These are phyloP conservation scores for Parietichytrium sp. DNA, from an alignment of 108 stramenopile genomes.

Conservation along the genomic window DNA sequence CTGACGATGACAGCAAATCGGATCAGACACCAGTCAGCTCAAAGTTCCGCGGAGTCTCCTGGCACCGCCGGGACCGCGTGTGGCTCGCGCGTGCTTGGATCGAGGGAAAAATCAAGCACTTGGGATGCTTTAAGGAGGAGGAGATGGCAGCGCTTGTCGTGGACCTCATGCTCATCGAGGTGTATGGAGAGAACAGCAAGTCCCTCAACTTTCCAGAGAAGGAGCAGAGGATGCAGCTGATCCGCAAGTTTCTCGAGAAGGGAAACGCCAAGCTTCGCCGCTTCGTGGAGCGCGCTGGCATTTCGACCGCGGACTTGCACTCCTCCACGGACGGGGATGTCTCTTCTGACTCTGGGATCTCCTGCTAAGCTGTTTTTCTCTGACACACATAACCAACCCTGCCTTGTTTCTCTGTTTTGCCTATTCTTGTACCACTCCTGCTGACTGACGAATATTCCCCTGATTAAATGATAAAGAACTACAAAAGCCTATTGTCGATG, in stretches of 20 bases:
- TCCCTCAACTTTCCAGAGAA: neutral
- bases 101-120: neutral
- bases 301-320: too few species aligned
- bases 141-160: conserved; percentile 15
- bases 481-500: too few species aligned
- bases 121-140: conserved; percentile 31
- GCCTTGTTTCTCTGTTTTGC: too few species aligned
- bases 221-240: neutral
- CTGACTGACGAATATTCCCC: too few species aligned
- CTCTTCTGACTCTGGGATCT: too few species aligned
- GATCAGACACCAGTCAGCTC: neutral
- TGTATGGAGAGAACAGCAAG: neutral
- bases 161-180: neutral
- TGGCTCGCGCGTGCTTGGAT: conserved; percentile 35
- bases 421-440: too few species aligned
- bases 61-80: conserved; percentile 34
- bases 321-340: too few species aligned
- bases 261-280: conserved; percentile 18
- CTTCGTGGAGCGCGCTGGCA: too few species aligned
- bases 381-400: too few species aligned
- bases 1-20: neutral
- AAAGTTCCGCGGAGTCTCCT: conserved; percentile 15
- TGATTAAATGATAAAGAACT: too few species aligned
- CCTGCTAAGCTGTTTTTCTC: too few species aligned
- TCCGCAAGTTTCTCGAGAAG: neutral